phyloP scores from a whole-genome alignment of 495 filamentous ascomycete genomes.

The Tricharina praecox region DNA sequence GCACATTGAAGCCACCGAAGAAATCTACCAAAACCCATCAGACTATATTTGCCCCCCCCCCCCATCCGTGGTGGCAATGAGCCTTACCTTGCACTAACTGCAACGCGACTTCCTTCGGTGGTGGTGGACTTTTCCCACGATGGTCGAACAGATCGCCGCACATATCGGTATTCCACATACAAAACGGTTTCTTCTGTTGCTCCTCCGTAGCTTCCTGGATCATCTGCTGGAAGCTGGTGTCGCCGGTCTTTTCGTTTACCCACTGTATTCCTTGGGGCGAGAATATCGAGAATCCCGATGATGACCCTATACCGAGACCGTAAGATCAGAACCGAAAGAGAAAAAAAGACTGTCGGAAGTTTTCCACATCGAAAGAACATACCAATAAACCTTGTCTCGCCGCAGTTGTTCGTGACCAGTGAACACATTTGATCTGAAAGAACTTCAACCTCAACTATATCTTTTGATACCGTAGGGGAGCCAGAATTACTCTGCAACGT shows the following conservation, averaged over 20 bases:
- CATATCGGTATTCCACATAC: conserved; percentile 89
- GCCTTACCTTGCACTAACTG: conserved; percentile 48
- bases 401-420: conserved; percentile 89
- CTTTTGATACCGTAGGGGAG: conserved; percentile 22
- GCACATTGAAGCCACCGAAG: conserved; percentile 96
- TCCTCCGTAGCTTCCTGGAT: conserved; percentile 57
- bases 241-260: conserved; percentile 96
- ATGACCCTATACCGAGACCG: conserved; percentile 49
- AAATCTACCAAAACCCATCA: conserved; percentile 43
- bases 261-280: conserved; percentile 95
- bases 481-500: conserved; percentile 22
- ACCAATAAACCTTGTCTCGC: conserved; percentile 95
- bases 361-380: conserved; percentile 25
- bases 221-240: conserved; percentile 89
- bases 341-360: no score
- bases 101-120: conserved; percentile 60
- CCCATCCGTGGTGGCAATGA: no score
- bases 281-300: conserved; percentile 95
- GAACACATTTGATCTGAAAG: conserved; percentile 99
- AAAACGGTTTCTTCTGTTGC: conserved; percentile 39
- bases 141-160: conserved; percentile 85
- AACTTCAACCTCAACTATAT: conserved; percentile 64
- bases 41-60: no score
- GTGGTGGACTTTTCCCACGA: conserved; percentile 65
- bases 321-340: conserved; percentile 8